Conservation (phyloP, 2,329 filamentous ascomycete species). For the Ophiocordyceps australis region DNA sequence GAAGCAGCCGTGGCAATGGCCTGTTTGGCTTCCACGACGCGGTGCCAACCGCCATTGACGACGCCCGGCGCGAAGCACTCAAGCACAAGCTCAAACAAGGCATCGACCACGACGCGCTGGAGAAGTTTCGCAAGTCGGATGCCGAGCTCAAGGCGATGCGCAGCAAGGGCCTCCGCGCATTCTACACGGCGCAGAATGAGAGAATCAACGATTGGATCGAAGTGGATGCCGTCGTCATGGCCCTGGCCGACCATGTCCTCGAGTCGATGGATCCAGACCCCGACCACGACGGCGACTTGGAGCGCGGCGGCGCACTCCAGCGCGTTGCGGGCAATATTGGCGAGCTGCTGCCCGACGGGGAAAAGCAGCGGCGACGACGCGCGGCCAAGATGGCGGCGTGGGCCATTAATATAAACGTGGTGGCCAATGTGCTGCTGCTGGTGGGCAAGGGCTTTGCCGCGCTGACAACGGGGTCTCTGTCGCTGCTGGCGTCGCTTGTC, state of each 20-base stretch:
- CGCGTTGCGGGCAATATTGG: slow-evolving; percentile 11
- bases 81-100: slow-evolving; percentile 11
- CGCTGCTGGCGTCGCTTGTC: slow-evolving; percentile 57
- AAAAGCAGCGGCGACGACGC: slow-evolving; percentile 8
- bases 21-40: too few species aligned
- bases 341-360: slow-evolving; percentile 13
- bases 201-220: slow-evolving; percentile 15
- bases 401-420: slow-evolving; percentile 69
- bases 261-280: slow-evolving; percentile 16
- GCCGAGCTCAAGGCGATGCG: slow-evolving; percentile 9
- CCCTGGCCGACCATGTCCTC: slow-evolving; percentile 14
- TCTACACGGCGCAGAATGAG: slow-evolving; percentile 13
- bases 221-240: slow-evolving; percentile 14
- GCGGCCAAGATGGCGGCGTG: slow-evolving; percentile 15
- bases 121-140: slow-evolving; percentile 11
- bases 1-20: too few species aligned
- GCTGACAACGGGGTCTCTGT: slow-evolving; percentile 62
- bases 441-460: slow-evolving; percentile 58
- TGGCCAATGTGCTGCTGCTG: slow-evolving; percentile 56
- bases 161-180: slow-evolving; percentile 10
- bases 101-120: slow-evolving; percentile 10
- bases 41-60: too few species aligned
- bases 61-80: slow-evolving; percentile 11
- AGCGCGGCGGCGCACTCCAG: slow-evolving; percentile 12
- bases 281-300: slow-evolving; percentile 13